Percentiles rank a stretch among this genome's conserved stretches.
Conservation (phyloP, 176 grass and related monocot genomes). For the Panicum miliaceum region DNA sequence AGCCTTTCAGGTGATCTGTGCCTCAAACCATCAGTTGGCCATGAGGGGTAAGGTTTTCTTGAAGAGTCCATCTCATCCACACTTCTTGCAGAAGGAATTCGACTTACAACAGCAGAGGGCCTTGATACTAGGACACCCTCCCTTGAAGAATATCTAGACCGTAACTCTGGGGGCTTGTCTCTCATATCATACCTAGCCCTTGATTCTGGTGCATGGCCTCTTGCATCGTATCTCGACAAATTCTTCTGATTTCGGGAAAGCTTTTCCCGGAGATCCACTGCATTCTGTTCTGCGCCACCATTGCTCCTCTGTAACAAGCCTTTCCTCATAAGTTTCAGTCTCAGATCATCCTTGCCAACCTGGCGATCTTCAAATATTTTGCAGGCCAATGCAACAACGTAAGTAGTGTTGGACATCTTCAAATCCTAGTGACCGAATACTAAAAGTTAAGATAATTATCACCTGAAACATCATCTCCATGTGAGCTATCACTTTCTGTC, state of each 20-base stretch:
- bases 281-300: conserved; percentile 45
- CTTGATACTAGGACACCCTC: conserved; percentile 49
- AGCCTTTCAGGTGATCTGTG: conserved; percentile 54
- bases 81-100: conserved; percentile 60
- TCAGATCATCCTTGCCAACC: conserved; percentile 67
- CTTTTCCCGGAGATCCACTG: conserved; percentile 76
- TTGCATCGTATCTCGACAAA: conserved; percentile 45
- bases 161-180: conserved; percentile 40
- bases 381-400: conserved; percentile 40
- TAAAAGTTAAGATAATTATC: conserved; percentile 39
- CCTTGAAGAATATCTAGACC: conserved; percentile 47
- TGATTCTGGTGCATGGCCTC: conserved; percentile 46
- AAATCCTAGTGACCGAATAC: conserved; percentile 38
- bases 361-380: conserved; percentile 54
- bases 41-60: conserved; percentile 53
- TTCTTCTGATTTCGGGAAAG: conserved; percentile 61
- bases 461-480: conserved; percentile 50
- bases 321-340: conserved; percentile 82
- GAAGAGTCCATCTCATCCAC: conserved; percentile 54
- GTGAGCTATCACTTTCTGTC: conserved; percentile 47
- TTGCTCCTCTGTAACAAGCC: conserved; percentile 55
- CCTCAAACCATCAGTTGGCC: conserved; percentile 48
- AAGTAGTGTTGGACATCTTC: conserved; percentile 25
- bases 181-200: conserved; percentile 49
- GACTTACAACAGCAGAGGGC: conserved; percentile 44